phyloP scores from a whole-genome alignment of 768 basidiomycete species.

The Artomyces pyxidatus region DNA sequence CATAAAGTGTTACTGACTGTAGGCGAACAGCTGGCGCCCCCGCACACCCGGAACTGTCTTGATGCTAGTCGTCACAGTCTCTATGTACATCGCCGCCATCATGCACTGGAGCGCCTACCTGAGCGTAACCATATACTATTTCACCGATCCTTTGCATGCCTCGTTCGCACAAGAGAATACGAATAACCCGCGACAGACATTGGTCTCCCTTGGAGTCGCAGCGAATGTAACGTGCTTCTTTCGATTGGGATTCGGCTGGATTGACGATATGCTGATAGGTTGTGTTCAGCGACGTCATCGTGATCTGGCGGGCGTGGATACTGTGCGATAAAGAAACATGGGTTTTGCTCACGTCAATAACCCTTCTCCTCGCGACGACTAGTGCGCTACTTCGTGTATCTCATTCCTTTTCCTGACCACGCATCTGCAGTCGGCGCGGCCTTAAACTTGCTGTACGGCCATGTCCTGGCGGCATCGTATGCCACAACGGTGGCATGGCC shows the following conservation, averaged over 20 bases:
- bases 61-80: not conserved
- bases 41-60: not conserved
- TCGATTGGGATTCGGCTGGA: not conserved
- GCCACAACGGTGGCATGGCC: not conserved
- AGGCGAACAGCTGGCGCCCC: not conserved
- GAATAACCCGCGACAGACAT: too few species aligned
- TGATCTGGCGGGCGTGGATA: not conserved
- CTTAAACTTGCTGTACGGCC: not conserved
- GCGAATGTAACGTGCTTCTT: not conserved
- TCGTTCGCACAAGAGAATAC: not conserved
- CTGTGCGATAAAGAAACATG: conserved; percentile 2
- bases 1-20: not conserved
- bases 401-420: not conserved
- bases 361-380: not conserved
- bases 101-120: not conserved
- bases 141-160: not conserved
- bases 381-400: not conserved
- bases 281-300: not conserved
- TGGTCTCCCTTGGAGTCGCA: not conserved
- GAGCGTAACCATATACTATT: not conserved
- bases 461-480: not conserved
- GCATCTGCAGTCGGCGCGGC: not conserved
- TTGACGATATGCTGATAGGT: not conserved
- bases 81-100: not conserved
- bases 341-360: not conserved